phyloP scores from a whole-genome alignment of 1,139 yeast species.

The Lodderomyces oxycetoniae region DNA sequence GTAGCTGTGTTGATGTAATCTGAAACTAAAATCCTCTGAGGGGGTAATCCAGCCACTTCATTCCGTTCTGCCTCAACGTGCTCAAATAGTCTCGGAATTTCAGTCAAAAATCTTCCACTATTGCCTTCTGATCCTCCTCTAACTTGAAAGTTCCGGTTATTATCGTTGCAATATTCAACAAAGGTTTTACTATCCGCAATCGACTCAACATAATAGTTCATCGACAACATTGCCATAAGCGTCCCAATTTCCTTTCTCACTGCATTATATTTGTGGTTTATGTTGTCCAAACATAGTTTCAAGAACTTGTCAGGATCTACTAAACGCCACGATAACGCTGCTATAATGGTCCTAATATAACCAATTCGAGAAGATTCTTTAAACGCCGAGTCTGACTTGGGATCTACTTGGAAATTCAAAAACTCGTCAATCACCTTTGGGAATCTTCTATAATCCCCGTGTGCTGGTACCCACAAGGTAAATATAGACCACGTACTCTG shows the following conservation, averaged over 20 bases:
- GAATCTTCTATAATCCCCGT: slow-evolving; percentile 63
- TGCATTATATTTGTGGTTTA: slow-evolving; percentile 64
- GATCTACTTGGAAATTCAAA: slow-evolving; percentile 45
- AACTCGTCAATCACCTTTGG: slow-evolving; percentile 49
- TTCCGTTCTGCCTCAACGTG: slow-evolving; percentile 42
- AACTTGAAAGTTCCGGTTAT: slow-evolving; percentile 7
- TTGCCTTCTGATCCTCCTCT: slow-evolving; percentile 17
- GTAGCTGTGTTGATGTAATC: slow-evolving; percentile 46
- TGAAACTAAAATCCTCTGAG: slow-evolving; percentile 46
- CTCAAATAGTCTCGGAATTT: slow-evolving; percentile 35
- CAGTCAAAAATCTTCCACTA: slow-evolving; percentile 21
- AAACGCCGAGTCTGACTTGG: slow-evolving; percentile 59
- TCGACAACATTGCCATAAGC: slow-evolving; percentile 53
- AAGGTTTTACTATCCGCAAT: slow-evolving; percentile 41
- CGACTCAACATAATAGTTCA: slow-evolving; percentile 50
- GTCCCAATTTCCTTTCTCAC: slow-evolving; percentile 73
- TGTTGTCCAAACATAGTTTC: slow-evolving; percentile 45
- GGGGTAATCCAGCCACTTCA: slow-evolving; percentile 28
- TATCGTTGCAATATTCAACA: slow-evolving; percentile 30
- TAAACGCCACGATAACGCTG: slow-evolving; percentile 56
- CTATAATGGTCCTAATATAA: slow-evolving; percentile 51
- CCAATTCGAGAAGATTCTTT: slow-evolving; percentile 61
- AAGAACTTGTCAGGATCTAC: slow-evolving; percentile 48
- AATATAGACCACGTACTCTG: slow-evolving; percentile 73
- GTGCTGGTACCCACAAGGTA: slow-evolving; percentile 69